Conservation (phyloP, 2,329 filamentous ascomycete genomes). For the Herpotrichia juniperi region DNA sequence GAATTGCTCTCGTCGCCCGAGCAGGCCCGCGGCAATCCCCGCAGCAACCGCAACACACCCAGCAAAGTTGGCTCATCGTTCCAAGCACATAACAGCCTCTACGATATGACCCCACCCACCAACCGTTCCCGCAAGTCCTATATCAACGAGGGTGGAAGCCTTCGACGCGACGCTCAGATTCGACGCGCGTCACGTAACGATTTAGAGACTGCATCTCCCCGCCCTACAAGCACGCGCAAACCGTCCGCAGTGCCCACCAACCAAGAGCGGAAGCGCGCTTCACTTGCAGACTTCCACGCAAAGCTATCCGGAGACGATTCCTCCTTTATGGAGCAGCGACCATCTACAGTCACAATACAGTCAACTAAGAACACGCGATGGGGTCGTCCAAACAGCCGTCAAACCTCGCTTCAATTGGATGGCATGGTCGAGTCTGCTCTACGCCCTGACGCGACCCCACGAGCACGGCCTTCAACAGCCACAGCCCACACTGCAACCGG, state of each 20-base stretch:
- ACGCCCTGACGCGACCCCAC: constrained; percentile 26
- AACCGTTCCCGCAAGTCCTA: constrained; percentile 43
- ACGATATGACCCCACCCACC: constrained; percentile 54
- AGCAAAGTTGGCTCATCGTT: constrained; percentile 58
- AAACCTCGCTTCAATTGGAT: constrained; percentile 48
- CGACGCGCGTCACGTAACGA: constrained; percentile 52
- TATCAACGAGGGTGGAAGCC: constrained; percentile 39
- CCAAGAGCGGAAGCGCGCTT: constrained; percentile 51
- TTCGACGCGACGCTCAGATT: constrained; percentile 54
- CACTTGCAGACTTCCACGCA: constrained; percentile 63
- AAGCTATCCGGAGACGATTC: constrained; percentile 60
- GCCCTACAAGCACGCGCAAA: constrained; percentile 44
- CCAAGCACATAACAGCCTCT: constrained; percentile 55
- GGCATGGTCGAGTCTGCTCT: constrained; percentile 27
- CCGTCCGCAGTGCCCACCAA: constrained; percentile 37
- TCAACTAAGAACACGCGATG: constrained; percentile 62
- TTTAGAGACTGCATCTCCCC: constrained; percentile 45
- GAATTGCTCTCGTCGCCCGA: constrained; percentile 62
- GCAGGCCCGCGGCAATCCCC: constrained; percentile 58
- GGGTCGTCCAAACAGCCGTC: constrained; percentile 47
- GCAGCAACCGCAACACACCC: constrained; percentile 44
- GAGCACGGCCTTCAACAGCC: constrained; percentile 43
- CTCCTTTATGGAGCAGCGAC: constrained; percentile 58
- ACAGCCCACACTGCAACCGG: constrained; percentile 57
- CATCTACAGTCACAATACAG: constrained; percentile 48